Evolutionary conservation across 129 eudicot genomes (phyloP), one percentile per base, ranked within the genome.

Genomic region (Flaveria sonorensis): DNA sequence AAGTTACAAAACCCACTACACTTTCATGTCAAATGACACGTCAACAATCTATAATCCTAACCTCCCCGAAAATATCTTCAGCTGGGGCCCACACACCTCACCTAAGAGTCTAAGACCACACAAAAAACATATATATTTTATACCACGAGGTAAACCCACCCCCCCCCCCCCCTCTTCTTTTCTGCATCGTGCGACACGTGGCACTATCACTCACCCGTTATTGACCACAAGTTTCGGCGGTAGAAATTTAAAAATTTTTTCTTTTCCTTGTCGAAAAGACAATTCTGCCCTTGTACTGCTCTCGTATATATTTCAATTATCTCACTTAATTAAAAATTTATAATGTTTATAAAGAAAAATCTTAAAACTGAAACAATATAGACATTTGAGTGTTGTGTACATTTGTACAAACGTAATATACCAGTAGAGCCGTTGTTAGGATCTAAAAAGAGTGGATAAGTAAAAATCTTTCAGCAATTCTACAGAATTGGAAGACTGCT

Each of bases 221-320:
- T 61, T 74, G 65, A 74, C 84, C 84, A 81, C 84, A 81, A 45
- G 84, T 81, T 81, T 40, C 80, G 65, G 84, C 84, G 84, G 84
- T 81, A 76, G 55, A 67, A 42, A 74, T 67, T 81, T 70, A 42
- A 14, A 15, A 23, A 10, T 74, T 56, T 56, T 18, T 73, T 64
- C 55, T 36, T n/a, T 73, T 15, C 23, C 15, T 0, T 15, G 0
- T 5, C 46, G 2, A 56, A 81, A 81, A 45, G 80, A 81, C 80
- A 0, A 13, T 10, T 36, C 0, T 74, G 19, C 76, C 80, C 84
- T 8, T 63, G 18, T 12, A 24, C 1, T 4, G n/a, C 39, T 32
- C 39, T 32, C 39, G 5, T 32, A 32, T 32, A 0, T 32, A 5
- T 32, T 32, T 32, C 39, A 32, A 4, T 32, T 32, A 32, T 32